Evolutionary conservation across 2,329 filamentous ascomycete species (phyloP).

Genomic region (Fusarium graminum): DNA sequence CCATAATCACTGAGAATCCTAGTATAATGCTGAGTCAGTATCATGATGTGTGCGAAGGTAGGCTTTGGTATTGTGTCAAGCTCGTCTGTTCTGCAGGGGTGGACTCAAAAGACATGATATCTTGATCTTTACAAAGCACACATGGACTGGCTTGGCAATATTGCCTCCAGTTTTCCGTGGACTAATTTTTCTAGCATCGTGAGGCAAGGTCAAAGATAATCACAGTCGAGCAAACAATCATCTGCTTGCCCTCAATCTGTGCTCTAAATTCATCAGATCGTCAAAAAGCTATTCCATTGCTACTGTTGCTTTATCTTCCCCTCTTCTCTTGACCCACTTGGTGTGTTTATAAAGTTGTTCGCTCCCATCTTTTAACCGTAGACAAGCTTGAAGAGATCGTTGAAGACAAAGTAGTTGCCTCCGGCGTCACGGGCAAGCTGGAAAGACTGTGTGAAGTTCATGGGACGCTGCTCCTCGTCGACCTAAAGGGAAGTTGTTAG

Average conservation of each 20-base stretch:
- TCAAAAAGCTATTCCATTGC: constrained; percentile 38
- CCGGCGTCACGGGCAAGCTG: constrained; percentile 78
- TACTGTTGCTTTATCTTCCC: constrained; percentile 38
- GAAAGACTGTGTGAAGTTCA: constrained; percentile 93
- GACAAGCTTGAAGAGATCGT: constrained; percentile 95
- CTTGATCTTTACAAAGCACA: too few relatives aligned
- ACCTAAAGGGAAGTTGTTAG: constrained; percentile 67
- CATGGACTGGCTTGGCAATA: too few relatives aligned
- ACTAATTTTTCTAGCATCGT: constrained; percentile 1
- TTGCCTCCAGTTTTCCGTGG: constrained; percentile 7
- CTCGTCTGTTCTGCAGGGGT: too few relatives aligned
- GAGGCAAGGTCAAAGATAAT: constrained; percentile 12
- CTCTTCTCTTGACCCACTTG: constrained; percentile 37
- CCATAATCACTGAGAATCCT: too few relatives aligned
- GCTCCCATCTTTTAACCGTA: constrained; percentile 64
- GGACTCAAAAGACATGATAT: too few relatives aligned
- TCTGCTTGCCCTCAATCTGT: constrained; percentile 17
- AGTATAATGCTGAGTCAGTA: too few relatives aligned
- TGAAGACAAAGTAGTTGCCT: constrained; percentile 87
- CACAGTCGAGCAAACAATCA: constrained; percentile 21
- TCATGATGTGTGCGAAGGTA: too few relatives aligned
- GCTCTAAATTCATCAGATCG: constrained; percentile 45
- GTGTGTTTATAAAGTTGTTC: constrained; percentile 25
- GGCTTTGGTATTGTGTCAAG: too few relatives aligned
- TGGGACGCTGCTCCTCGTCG: constrained; percentile 85